phyloP scores from a whole-genome alignment of 1,139 yeast species.

The Zygosaccharomyces sapae region DNA sequence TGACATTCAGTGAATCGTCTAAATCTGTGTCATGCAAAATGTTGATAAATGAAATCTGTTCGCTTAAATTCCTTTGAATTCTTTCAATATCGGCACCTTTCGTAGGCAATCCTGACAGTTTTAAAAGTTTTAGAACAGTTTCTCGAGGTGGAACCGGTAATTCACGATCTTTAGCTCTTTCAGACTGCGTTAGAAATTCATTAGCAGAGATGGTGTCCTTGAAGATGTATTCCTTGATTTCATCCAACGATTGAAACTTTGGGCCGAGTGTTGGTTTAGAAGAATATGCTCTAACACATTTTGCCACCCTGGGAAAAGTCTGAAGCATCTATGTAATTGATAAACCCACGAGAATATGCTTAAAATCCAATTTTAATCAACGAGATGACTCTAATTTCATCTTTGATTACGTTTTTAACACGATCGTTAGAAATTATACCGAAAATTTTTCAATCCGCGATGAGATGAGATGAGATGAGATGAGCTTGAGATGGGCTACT shows the following conservation, averaged over 20 bases:
- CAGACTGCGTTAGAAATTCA: conserved; percentile 19
- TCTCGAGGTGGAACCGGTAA: conserved; percentile 15
- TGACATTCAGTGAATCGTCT: conserved; percentile 24
- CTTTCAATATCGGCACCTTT: conserved; percentile 30
- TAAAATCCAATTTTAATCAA: neutral
- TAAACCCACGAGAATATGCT: neutral
- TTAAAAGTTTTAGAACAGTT: conserved; percentile 35
- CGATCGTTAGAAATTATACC: conserved; percentile 9
- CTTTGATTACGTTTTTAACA: conserved; percentile 3
- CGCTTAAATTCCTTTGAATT: conserved; percentile 38
- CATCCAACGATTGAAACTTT: conserved; percentile 17
- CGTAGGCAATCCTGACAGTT: conserved; percentile 45
- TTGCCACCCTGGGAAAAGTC: neutral
- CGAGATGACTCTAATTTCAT: conserved; percentile 8
- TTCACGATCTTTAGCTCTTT: neutral
- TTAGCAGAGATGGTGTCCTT: conserved; percentile 29
- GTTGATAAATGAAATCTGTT: conserved; percentile 47
- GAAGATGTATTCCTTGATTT: conserved; percentile 23
- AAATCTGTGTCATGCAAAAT: conserved; percentile 38
- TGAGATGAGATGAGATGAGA: conserved; percentile 27
- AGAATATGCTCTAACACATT: conserved; percentile 4
- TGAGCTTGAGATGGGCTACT: conserved; percentile 10
- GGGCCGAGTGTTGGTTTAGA: conserved; percentile 18
- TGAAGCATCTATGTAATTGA: neutral
- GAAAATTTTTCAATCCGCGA: conserved; percentile 18